Base-by-base conservation (phyloP, 352 stramenopile species). In the Pythium oligandrum region DNA sequence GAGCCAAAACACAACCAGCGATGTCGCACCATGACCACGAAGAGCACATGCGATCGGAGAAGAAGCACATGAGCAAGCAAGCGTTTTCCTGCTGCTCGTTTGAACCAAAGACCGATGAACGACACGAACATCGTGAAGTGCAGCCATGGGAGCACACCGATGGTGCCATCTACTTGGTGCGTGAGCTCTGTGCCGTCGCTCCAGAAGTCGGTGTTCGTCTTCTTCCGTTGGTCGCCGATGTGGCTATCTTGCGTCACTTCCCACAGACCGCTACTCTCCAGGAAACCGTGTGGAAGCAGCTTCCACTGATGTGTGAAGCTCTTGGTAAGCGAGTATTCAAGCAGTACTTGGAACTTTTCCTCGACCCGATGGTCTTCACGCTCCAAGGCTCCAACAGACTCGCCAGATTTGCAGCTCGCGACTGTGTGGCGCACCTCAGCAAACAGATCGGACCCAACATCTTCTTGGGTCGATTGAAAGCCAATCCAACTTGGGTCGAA, bases 91-190 rank as follows among this genome's bases (percentile, higher is more conserved):
- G 96, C 71, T 97, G 96, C 47, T 96, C 86, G 30, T 78, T 98
- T 37, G 96, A 97, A 39, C 94, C 94, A 6, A 98, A 98, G 66
- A 73, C 97, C 2, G 86, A 93, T 43, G 88, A 97, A 57, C 81
- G 83, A 17, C 76, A 86, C 40, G 77, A 85, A 32, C 62, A 90
- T 57, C 96, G 90, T 61, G 75, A 88, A 17, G 81, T 97, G 44
- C 75, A 94, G 63, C 88, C 88, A 4, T 99, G 96, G 96, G 94
- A 98, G 63, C 85, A 96, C 61, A 93, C 89, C 7, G 96, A 99
- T 55, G 96, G 96, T 26, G 96, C 90, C 8, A 83, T 98, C 49
- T 99, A 98, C 66, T 75, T 99, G 58, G 75, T 98, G 34, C 83
- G 93, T 9, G 95, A 99, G 63, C 73, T 98, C 12, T 96, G 83